Base-by-base conservation (phyloP, 148 eudicot species). In the Rhododendron griersonianum region DNA sequence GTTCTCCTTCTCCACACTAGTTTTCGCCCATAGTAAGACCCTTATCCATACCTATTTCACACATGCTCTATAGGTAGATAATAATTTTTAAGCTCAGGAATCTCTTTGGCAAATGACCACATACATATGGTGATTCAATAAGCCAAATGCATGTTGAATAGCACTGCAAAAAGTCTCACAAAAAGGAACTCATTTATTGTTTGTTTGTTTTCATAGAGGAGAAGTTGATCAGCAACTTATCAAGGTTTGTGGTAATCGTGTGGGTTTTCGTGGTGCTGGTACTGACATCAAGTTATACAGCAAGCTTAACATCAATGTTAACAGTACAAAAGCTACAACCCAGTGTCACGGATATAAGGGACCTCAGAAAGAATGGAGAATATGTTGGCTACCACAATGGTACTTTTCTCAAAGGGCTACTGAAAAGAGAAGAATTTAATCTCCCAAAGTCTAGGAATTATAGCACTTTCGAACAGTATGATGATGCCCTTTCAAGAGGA, bases 1-100 rank as follows among this genome's bases (percentile, higher is more conserved):
- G 91, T 95, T 94, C 87, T 87, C 97, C 41, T 92, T 95, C 89
- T 92, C 97, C 9, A 89, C 94, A 3, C 89, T 95, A 67, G 94
- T 92, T 79, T 95, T 95, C 61, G 90, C 98, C 2, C 94, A 94
- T 50, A 93, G 98, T 95, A 88, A 93, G 94, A 85, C 30, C 9
- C 19, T 41, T 23, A 7, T 35, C 39, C 5, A 61, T 19, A 7
- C 1, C 4, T 55, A 41, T 41, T 41, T 41, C 45, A 41, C 45
- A 41, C 45, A 5, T 41, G 45, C 61, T 16, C 61, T 18, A 51
- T 55, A 16, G 21, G 19, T 16, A 55, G 21, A 41, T 41, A 41
- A 41, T 41, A 41, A 41, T 41, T 41, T 41, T 6, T 41, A 41
- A 41, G 45, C 45, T 41, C 7, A 6, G 44, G 44, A 41, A 41